Evolutionary conservation across 805 yeast genomes (phyloP), one percentile per base, ranked within the genome.

Genomic region (Blastobotrys americana): DNA sequence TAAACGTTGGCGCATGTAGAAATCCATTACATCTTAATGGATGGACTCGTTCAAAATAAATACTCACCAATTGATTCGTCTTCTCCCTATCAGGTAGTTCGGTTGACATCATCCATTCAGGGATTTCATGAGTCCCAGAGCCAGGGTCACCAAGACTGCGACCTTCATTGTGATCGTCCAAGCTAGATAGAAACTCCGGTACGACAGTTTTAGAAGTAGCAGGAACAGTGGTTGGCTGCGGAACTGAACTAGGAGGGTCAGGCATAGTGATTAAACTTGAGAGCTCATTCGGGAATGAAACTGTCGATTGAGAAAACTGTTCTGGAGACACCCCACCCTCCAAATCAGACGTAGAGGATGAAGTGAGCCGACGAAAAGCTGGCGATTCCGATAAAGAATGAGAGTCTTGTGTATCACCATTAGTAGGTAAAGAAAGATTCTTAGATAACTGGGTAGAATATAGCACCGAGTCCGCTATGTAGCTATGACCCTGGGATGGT

Each of bases 1-100:
- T 41, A 25, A 46, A 48, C 5, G 45, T 37, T 3, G 51, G 50
- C 2, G 34, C 34, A 28, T 48, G 51, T 13, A 48, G 4, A 42
- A 48, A 48, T 8, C 51, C 50, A 34, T 45, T 4, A 34, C 51
- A 46, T 6, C 51, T 45, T n/a, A 42, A 39, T 3, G 51, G n/a
- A 36, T 48, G 50, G 34, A 48, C 28, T n/a, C 39, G 21, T n/a
- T 22, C 18, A 19, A 46, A 48, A 34, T 31, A 48, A 10, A 34
- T 28, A 19, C 46, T 44, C 16, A 48, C 21, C 21, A 48, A 42
- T 22, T 42, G 25, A n/a, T 41, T 28, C 9, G 44, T 18, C 33
- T 15, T 10, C 6, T 39, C 39, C 13, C 18, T 15, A 5, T 19
- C 10, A n/a, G 51, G 51, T 15, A 48, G 28, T 2, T 42, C 37